Evolutionary conservation across 768 basidiomycete species (phyloP).

Genomic region (Auricularia heimuer): DNA sequence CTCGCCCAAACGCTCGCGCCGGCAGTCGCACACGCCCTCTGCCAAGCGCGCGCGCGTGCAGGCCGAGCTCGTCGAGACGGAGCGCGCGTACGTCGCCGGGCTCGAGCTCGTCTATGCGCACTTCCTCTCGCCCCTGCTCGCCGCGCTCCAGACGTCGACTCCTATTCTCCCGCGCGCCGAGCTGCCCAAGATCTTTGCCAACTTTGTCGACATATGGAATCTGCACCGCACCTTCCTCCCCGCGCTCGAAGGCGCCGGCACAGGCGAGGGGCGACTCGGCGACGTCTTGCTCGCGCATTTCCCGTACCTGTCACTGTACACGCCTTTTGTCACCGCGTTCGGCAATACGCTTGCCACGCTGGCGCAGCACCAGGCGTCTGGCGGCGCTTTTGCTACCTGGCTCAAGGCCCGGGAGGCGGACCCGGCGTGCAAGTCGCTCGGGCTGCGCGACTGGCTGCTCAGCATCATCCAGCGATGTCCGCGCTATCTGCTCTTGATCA

Average conservation of each 20-base stretch:
- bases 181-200: conserved; percentile 70
- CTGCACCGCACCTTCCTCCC: conserved; percentile 63
- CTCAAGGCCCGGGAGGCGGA: conserved; percentile 56
- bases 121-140: conserved; percentile 72
- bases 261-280: not conserved
- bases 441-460: conserved; percentile 75
- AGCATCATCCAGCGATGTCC: conserved; percentile 85
- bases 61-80: conserved; percentile 75
- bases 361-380: conserved; percentile 43
- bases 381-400: conserved; percentile 50
- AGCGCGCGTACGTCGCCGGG: conserved; percentile 71
- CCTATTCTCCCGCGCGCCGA: conserved; percentile 61
- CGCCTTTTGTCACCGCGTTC: conserved; percentile 74
- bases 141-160: conserved; percentile 55
- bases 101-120: conserved; percentile 82
- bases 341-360: conserved; percentile 53
- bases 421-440: conserved; percentile 61
- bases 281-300: conserved; percentile 64
- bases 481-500: conserved; percentile 73
- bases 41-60: conserved; percentile 59
- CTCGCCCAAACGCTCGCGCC: conserved; percentile 21
- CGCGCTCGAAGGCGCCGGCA: conserved; percentile 40
- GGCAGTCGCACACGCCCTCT: conserved; percentile 29
- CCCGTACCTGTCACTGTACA: conserved; percentile 81
- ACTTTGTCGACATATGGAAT: conserved; percentile 89